phyloP scores from a whole-genome alignment of 148 eudicot genomes.

The Cornus florida region DNA sequence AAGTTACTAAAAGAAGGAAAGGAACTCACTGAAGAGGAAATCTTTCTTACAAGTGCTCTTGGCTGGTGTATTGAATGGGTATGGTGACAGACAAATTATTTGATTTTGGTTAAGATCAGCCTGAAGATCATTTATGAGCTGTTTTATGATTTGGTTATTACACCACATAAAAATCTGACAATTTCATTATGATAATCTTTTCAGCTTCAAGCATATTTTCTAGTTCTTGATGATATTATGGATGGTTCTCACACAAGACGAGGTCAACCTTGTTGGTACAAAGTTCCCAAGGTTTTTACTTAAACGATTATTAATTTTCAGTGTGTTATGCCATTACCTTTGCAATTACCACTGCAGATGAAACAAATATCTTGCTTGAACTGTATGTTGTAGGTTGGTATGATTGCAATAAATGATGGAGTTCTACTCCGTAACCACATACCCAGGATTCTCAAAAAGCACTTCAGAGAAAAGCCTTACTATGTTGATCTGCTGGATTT shows the following conservation, averaged over 20 bases:
- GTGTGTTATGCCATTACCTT: background rate
- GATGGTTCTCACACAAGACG: conserved; percentile 81
- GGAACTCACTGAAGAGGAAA: conserved; percentile 71
- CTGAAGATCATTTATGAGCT: background rate
- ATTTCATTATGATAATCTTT: background rate
- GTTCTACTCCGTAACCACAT: conserved; percentile 86
- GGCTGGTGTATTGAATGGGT: conserved; percentile 99
- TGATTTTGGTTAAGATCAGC: background rate
- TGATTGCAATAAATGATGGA: conserved; percentile 93
- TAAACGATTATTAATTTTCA: too few species aligned
- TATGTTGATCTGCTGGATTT: conserved; percentile 90
- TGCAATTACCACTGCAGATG: background rate
- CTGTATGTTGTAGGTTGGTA: conserved; percentile 30
- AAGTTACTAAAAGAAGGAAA: conserved; percentile 69
- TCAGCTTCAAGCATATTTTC: conserved; percentile 93
- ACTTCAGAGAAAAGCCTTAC: conserved; percentile 75
- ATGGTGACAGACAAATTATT: conserved; percentile 12
- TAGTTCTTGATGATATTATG: conserved; percentile 93
- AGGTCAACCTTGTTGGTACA: conserved; percentile 92
- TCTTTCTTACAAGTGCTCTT: conserved; percentile 82
- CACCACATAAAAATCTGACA: conserved; percentile 28
- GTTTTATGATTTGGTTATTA: background rate
- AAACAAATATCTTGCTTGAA: background rate
- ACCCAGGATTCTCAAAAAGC: conserved; percentile 80
- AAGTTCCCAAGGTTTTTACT: conserved; percentile 63